These are phyloP conservation scores for Fistulifera pelliculosa DNA, from an alignment of 108 stramenopile genomes.

Conservation along the genomic window DNA sequence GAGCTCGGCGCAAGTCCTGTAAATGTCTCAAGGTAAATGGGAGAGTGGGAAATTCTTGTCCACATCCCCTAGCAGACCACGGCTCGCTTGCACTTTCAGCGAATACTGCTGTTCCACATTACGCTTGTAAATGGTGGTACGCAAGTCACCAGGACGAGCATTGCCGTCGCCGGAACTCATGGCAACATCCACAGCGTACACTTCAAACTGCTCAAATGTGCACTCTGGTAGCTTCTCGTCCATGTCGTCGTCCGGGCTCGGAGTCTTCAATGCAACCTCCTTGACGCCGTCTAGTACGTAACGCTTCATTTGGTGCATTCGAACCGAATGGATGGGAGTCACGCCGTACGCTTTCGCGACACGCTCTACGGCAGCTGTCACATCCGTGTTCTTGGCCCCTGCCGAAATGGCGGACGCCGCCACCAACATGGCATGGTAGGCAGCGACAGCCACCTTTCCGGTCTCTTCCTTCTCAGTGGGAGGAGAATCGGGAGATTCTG, in stretches of 20 bases:
- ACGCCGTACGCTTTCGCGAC: slow-evolving; percentile 94
- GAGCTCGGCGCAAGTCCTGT: slow-evolving; percentile 87
- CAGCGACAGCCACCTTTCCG: slow-evolving; percentile 87
- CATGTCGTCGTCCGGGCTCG: slow-evolving; percentile 62
- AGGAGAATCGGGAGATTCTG: slow-evolving; percentile 40
- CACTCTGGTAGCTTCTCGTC: slow-evolving; percentile 77
- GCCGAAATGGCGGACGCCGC: slow-evolving; percentile 84
- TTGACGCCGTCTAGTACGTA: slow-evolving; percentile 96
- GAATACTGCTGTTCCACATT: slow-evolving; percentile 90
- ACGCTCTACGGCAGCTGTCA: slow-evolving; percentile 84
- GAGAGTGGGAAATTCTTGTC: slow-evolving; percentile 94
- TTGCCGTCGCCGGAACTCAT: slow-evolving; percentile 97
- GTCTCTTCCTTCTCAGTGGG: slow-evolving; percentile 34
- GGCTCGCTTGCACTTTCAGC: slow-evolving; percentile 95
- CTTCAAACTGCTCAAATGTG: slow-evolving; percentile 82
- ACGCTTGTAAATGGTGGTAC: slow-evolving; percentile 98
- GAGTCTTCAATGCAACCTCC: slow-evolving; percentile 80
- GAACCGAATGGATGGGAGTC: slow-evolving; percentile 85
- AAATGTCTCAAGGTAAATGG: slow-evolving; percentile 96
- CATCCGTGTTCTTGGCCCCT: slow-evolving; percentile 84
- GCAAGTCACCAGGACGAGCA: slow-evolving; percentile 70
- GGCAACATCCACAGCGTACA: slow-evolving; percentile 96
- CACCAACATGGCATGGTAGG: slow-evolving; percentile 95
- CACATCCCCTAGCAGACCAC: slow-evolving; percentile 77
- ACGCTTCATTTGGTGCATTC: slow-evolving; percentile 99